Base-by-base conservation (phyloP, 352 stramenopile species). In the Globisporangium heterothallicum region DNA sequence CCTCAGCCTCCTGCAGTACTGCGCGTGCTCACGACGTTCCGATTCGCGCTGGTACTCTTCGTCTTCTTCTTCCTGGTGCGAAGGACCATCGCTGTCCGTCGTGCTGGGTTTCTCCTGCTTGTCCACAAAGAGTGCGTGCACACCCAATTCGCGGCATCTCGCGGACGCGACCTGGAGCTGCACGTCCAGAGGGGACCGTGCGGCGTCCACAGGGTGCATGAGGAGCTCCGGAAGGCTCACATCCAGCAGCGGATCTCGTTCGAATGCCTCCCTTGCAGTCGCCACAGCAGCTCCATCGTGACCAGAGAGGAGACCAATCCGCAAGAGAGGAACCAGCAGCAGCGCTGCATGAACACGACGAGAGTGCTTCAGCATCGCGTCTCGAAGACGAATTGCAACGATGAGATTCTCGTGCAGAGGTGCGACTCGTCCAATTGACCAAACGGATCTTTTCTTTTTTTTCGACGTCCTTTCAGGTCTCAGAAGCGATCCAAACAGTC, bases 1-100 rank as follows among this genome's bases (percentile, higher is more conserved):
- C n/a, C n/a, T n/a, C 38, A 80, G 49, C 16, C 64, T 62, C 27
- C 68, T 61, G 59, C 78, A 89, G 51, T 74, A 76, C 41, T 12
- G 38, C 21, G 52, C 45, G 2, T 36, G 6, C 7, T 10, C 22
- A 41, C 19, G 21, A 16, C 42, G 24, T 14, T 27, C 32, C n/a
- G n/a, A n/a, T n/a, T n/a, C n/a, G n/a, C n/a, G n/a, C n/a, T n/a
- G n/a, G n/a, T n/a, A n/a, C 19, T 18, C 29, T 5, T 35, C 25
- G 4, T 21, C 10, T 10, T 16, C 26, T 27, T 38, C 24, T 2
- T 24, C 24, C 13, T 26, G 6, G 4, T 22, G 2, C 25, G 14
- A 35, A 42, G 30, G n/a, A n/a, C n/a, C n/a, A n/a, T n/a, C n/a
- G n/a, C n/a, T 8, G 6, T 36, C 18, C 38, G 19, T n/a, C 26